Conservation (phyloP, 768 basidiomycete species). For the Lactifluus volemus region DNA sequence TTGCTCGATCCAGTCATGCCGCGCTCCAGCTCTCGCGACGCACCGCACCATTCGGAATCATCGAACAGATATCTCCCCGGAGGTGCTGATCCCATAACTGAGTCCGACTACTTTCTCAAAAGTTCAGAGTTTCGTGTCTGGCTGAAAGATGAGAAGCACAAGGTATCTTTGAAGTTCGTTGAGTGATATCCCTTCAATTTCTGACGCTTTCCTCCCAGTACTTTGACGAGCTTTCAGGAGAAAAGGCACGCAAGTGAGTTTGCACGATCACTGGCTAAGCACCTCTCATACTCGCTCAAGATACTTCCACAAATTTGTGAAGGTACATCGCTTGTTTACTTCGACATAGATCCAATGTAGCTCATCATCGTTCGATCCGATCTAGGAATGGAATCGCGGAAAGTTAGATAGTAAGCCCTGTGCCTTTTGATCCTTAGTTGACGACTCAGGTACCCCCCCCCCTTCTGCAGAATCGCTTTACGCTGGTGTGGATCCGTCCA, state of each 20-base stretch:
- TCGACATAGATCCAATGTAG: not conserved
- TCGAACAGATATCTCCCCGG: slow-evolving; percentile 36
- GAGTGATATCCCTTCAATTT: not conserved
- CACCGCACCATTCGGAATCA: slow-evolving; percentile 4
- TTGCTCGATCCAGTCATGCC: slow-evolving; percentile 1
- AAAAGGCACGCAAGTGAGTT: slow-evolving; percentile 65
- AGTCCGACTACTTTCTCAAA: slow-evolving; percentile 85
- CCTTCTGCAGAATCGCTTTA: slow-evolving; percentile 47
- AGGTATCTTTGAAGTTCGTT: slow-evolving; percentile 31
- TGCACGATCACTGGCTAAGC: slow-evolving; percentile 17
- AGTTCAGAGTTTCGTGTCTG: slow-evolving; percentile 80
- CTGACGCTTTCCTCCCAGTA: slow-evolving; percentile 41
- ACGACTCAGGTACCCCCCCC: not conserved
- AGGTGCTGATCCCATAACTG: slow-evolving; percentile 54
- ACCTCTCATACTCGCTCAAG: slow-evolving; percentile 34
- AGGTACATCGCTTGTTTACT: slow-evolving; percentile 36
- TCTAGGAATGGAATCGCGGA: slow-evolving; percentile 74
- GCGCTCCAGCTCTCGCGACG: slow-evolving; percentile 13
- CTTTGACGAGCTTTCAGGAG: slow-evolving; percentile 77
- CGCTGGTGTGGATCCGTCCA: slow-evolving; percentile 47
- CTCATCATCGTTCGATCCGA: not conserved
- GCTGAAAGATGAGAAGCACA: slow-evolving; percentile 66
- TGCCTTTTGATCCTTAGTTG: not conserved
- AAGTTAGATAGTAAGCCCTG: slow-evolving; percentile 49
- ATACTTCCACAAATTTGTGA: slow-evolving; percentile 91